Conservation (phyloP, 768 basidiomycete genomes). For the Xerocomellus chrysenteron region DNA sequence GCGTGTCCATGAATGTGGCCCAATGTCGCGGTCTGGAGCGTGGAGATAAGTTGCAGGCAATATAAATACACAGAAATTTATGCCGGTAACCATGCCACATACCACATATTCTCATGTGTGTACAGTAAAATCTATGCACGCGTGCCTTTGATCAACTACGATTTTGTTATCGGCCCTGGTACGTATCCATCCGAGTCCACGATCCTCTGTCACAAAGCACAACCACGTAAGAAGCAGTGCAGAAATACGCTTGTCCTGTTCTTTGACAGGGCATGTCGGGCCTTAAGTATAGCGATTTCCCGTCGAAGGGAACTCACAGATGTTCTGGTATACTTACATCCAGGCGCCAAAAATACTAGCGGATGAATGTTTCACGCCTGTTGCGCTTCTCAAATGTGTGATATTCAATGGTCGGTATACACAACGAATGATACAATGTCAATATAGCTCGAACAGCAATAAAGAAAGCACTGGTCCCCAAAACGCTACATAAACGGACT, state of each 20-base stretch:
- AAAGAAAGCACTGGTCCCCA: conserved; percentile 1
- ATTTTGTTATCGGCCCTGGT: not conserved
- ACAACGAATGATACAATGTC: conserved; percentile 12
- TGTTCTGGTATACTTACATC: not conserved
- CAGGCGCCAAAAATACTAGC: not conserved
- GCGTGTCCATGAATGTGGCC: not conserved
- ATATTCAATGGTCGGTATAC: conserved; percentile 7
- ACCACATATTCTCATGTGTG: conserved; percentile 2
- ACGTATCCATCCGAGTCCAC: not conserved
- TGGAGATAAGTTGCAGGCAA: not conserved
- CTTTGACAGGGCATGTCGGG: not conserved
- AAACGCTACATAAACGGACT: not conserved
- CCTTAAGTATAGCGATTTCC: not conserved
- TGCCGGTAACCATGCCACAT: not conserved
- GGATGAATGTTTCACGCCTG: not conserved
- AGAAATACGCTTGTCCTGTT: not conserved
- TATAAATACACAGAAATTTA: not conserved
- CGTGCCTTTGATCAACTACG: not conserved
- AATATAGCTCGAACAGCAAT: conserved; percentile 4
- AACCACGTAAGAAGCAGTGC: not conserved
- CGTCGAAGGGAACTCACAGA: not conserved
- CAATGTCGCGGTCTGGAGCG: not conserved
- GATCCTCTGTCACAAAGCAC: not conserved
- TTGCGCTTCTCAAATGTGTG: not conserved
- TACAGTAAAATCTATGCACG: not conserved